phyloP scores from a whole-genome alignment of 2,329 filamentous ascomycete species.

The Aspergillus sp. region DNA sequence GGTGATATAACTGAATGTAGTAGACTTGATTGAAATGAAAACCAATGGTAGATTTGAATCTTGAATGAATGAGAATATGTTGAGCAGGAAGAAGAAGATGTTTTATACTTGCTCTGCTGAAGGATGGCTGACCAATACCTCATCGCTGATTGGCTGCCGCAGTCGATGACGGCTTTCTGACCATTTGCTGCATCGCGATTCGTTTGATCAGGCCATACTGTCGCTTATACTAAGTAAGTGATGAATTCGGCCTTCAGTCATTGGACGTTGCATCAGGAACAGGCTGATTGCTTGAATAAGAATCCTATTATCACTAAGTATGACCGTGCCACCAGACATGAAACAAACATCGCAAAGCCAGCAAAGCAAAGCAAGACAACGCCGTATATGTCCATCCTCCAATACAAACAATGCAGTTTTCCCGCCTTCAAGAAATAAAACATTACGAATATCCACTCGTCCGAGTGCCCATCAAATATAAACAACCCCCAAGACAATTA shows the following conservation, averaged over 20 bases:
- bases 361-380: not conserved
- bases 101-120: slow-evolving; percentile 11
- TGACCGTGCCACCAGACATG: no score
- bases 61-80: not conserved
- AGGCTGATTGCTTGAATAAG: not conserved
- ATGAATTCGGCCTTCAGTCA: not conserved
- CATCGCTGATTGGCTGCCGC: slow-evolving; percentile 22
- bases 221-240: not conserved
- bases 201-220: not conserved
- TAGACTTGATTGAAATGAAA: no score
- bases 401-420: not conserved
- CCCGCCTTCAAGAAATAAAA: not conserved
- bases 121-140: slow-evolving; percentile 24
- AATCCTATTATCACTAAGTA: not conserved
- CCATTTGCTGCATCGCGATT: not conserved
- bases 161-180: no score
- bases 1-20: no score
- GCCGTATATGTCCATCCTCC: not conserved
- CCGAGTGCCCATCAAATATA: not conserved
- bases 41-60: no score
- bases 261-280: no score
- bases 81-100: not conserved
- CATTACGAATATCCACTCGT: no score
- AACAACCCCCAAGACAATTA: slow-evolving; percentile 1
- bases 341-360: not conserved